These are phyloP conservation scores for Amborella trichopoda DNA, from an alignment of 164 flowering plant genomes.

Conservation along the genomic window DNA sequence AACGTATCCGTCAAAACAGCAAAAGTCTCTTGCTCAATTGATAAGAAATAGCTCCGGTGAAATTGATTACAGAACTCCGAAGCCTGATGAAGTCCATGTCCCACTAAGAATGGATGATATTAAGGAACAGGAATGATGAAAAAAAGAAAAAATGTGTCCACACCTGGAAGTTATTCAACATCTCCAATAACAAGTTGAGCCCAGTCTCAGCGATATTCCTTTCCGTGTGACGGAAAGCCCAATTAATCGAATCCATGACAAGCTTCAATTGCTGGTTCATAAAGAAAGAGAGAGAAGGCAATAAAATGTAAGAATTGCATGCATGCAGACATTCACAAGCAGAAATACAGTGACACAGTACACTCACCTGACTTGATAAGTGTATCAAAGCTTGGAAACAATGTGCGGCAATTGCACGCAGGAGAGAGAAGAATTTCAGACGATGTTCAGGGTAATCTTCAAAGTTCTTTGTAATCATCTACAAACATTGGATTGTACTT, in stretches of 20 bases:
- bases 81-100: conserved; percentile 22
- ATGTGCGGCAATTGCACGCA: conserved; percentile 92
- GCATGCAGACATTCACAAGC: background rate
- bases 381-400: conserved; percentile 87
- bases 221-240: conserved; percentile 99
- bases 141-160: background rate
- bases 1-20: conserved; percentile 98
- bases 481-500: too few relatives aligned
- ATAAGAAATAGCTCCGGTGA: conserved; percentile 67
- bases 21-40: conserved; percentile 95
- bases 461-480: conserved; percentile 98
- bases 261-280: conserved; percentile 73
- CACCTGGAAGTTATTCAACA: conserved; percentile 97
- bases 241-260: conserved; percentile 94
- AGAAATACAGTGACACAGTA: background rate
- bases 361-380: conserved; percentile 74
- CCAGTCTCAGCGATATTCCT: conserved; percentile 99
- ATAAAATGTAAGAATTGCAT: background rate
- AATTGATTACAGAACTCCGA: conserved; percentile 96
- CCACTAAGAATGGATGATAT: background rate
- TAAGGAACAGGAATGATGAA: background rate
- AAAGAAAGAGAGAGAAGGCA: background rate
- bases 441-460: conserved; percentile 99
- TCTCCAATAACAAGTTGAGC: conserved; percentile 76
- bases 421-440: conserved; percentile 85